Conservation (phyloP, 139 green algal species). For the Coccomyxa sp. region DNA sequence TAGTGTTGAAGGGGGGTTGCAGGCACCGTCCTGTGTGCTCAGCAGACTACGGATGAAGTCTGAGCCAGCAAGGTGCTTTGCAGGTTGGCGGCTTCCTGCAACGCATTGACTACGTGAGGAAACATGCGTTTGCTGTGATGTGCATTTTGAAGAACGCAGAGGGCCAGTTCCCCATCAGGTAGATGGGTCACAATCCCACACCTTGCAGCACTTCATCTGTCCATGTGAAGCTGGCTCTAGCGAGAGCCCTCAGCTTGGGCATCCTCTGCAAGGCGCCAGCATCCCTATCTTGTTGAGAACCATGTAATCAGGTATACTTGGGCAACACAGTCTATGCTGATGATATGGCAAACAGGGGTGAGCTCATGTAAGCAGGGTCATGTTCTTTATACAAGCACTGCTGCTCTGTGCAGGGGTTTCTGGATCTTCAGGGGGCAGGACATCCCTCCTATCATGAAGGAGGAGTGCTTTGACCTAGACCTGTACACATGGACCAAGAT, state of each 20-base stretch:
- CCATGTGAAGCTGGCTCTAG: too few species aligned
- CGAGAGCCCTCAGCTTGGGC: too few species aligned
- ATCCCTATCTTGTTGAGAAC: too few species aligned
- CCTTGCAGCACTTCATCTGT: too few species aligned
- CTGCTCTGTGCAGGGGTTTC: constrained; percentile 20
- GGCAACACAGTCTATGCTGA: too few species aligned
- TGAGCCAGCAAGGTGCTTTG: not conserved
- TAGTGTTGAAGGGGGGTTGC: too few species aligned
- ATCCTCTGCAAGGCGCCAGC: too few species aligned
- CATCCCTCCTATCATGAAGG: constrained; percentile 47
- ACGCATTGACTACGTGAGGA: constrained; percentile 56
- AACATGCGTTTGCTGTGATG: constrained; percentile 66
- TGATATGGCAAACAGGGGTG: too few species aligned
- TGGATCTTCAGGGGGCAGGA: constrained; percentile 61
- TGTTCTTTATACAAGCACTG: too few species aligned
- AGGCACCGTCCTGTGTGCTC: not conserved
- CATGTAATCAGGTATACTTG: too few species aligned
- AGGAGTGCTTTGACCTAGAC: constrained; percentile 62
- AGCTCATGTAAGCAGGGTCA: too few species aligned
- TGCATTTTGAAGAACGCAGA: constrained; percentile 57
- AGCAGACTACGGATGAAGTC: not conserved
- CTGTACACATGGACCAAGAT: constrained; percentile 60
- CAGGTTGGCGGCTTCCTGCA: constrained; percentile 57
- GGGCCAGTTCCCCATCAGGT: constrained; percentile 42
- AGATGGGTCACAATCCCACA: not conserved